Evolutionary conservation across 2,329 filamentous ascomycete species (phyloP).

Genomic region (Paradendryphiella salina): DNA sequence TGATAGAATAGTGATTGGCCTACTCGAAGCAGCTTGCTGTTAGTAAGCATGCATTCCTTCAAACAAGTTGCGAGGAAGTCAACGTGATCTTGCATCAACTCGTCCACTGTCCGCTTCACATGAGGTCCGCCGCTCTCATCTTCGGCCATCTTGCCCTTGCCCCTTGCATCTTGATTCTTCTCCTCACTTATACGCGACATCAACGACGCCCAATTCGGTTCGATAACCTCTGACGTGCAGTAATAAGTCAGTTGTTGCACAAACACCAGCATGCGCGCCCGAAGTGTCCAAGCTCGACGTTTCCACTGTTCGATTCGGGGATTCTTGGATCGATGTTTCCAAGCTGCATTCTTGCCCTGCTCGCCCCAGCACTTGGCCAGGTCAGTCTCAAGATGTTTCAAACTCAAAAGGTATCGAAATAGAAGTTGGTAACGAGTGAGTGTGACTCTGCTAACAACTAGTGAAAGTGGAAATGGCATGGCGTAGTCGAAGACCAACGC

Average conservation of each 20-base stretch:
- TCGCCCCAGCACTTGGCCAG: conserved; percentile 88
- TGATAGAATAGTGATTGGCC: conserved; percentile 23
- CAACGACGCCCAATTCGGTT: conserved; percentile 93
- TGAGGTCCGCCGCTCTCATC: conserved; percentile 46
- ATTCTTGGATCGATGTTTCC: conserved; percentile 78
- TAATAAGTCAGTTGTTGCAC: conserved; percentile 97
- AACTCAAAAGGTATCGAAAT: conserved; percentile 88
- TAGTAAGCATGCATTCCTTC: conserved; percentile 98
- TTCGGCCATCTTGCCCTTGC: conserved; percentile 36
- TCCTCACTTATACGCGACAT: conserved; percentile 77
- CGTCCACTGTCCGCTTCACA: conserved; percentile 82
- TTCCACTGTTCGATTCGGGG: conserved; percentile 87
- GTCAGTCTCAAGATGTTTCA: conserved; percentile 86
- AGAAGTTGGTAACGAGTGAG: conserved; percentile 96
- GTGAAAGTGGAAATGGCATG: conserved; percentile 90
- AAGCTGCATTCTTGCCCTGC: conserved; percentile 77
- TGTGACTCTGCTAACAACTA: conserved; percentile 94
- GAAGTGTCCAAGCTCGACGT: conserved; percentile 83
- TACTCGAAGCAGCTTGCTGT: conserved; percentile 90
- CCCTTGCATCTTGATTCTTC: conserved; percentile 56
- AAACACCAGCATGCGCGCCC: conserved; percentile 94
- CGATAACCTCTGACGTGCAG: conserved; percentile 94
- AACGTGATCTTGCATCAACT: conserved; percentile 98
- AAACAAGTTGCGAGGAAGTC: conserved; percentile 97
- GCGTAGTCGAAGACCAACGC: conserved; percentile 92